Evolutionary conservation across 2,329 filamentous ascomycete genomes (phyloP).

Genomic region (Neonectria magnoliae): DNA sequence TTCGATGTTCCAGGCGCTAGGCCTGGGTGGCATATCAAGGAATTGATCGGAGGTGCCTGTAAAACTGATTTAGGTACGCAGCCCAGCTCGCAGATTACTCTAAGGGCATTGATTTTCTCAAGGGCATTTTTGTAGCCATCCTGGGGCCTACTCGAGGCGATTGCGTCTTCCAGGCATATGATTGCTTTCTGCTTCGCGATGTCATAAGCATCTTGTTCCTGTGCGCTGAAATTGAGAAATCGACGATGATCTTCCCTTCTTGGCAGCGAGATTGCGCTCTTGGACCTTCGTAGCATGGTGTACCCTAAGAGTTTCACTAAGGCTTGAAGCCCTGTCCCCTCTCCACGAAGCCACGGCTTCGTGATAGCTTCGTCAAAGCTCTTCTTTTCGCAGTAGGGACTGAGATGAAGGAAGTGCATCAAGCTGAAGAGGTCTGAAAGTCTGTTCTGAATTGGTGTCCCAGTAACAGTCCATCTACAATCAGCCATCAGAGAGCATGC

Average conservation of each 20-base stretch:
- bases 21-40: not conserved
- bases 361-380: not conserved
- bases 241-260: not conserved
- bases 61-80: no score
- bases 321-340: not conserved
- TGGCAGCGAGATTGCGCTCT: not conserved
- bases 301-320: not conserved
- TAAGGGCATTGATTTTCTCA: slow-evolving; percentile 3
- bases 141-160: not conserved
- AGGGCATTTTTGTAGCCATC: not conserved
- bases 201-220: slow-evolving; percentile 1
- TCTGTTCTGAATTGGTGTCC: slow-evolving; percentile 6
- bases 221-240: not conserved
- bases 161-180: not conserved
- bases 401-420: not conserved
- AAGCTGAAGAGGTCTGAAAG: slow-evolving; percentile 2
- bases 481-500: not conserved
- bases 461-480: not conserved
- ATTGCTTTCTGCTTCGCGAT: not conserved
- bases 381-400: slow-evolving; percentile 1
- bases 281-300: slow-evolving; percentile 2
- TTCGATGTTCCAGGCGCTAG: not conserved
- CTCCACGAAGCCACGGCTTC: not conserved
- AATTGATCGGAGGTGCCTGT: no score
- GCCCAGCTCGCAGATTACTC: slow-evolving; percentile 1